These are phyloP conservation scores for Diplocarpon rosae DNA, from an alignment of 2,329 filamentous ascomycete genomes.

Conservation along the genomic window DNA sequence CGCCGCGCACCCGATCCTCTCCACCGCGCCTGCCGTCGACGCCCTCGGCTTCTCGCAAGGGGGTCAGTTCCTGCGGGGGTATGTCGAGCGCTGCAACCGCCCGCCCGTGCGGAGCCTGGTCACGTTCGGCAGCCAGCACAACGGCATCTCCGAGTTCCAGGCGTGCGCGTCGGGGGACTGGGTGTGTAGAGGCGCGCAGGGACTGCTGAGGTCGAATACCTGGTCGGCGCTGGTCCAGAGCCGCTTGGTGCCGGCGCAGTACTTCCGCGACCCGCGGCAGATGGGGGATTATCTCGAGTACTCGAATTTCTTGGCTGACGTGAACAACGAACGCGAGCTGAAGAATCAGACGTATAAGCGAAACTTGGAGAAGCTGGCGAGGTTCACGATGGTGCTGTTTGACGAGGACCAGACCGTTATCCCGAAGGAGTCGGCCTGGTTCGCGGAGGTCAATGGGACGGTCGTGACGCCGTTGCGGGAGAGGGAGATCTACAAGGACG, in stretches of 20 bases:
- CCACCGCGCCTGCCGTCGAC: constrained; percentile 73
- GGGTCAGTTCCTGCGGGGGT: constrained; percentile 87
- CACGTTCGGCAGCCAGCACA: constrained; percentile 63
- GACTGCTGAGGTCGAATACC: constrained; percentile 65
- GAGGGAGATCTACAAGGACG: constrained; percentile 68
- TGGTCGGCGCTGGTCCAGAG: constrained; percentile 72
- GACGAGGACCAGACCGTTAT: constrained; percentile 75
- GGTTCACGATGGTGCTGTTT: constrained; percentile 85
- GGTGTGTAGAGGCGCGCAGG: constrained; percentile 71
- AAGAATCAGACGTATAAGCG: constrained; percentile 68
- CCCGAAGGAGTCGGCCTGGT: constrained; percentile 86
- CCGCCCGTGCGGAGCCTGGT: constrained; percentile 48
- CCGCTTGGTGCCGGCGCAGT: constrained; percentile 83
- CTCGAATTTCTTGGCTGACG: constrained; percentile 85
- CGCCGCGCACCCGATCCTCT: constrained; percentile 64
- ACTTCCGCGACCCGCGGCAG: constrained; percentile 66
- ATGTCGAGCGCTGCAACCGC: constrained; percentile 74
- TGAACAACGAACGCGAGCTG: constrained; percentile 76
- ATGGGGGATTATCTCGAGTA: constrained; percentile 63
- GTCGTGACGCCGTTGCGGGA: constrained; percentile 57
- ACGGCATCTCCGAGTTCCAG: constrained; percentile 77
- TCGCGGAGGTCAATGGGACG: constrained; percentile 64
- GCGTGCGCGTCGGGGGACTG: constrained; percentile 61
- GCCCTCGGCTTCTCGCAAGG: constrained; percentile 93
- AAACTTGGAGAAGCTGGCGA: constrained; percentile 58